These are phyloP conservation scores for Leptographium lundbergii DNA, from an alignment of 2,329 filamentous ascomycete species.

Conservation along the genomic window DNA sequence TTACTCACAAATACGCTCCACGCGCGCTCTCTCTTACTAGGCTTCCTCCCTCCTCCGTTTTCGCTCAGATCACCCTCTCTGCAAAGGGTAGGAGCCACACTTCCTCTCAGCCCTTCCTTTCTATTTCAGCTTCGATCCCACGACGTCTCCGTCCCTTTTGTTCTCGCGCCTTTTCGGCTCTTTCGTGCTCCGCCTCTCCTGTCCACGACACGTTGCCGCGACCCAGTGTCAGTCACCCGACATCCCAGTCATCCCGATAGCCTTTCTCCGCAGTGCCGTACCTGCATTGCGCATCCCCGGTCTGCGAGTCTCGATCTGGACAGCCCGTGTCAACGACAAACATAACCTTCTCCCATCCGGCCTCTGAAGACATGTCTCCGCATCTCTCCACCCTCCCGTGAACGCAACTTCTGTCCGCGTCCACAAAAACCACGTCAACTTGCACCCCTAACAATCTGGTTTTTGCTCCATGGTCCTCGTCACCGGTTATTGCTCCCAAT, in stretches of 20 bases:
- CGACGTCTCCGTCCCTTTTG: neutral
- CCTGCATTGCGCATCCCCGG: neutral
- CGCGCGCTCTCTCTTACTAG: constrained; percentile 6
- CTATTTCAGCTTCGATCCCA: neutral
- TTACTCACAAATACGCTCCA: constrained; percentile 12
- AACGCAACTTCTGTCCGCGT: constrained; percentile 10
- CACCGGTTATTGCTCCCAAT: constrained; percentile 6
- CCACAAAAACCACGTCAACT: constrained; percentile 7
- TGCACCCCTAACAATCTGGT: constrained; percentile 1
- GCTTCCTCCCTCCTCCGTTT: constrained; percentile 1
- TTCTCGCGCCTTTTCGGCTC: neutral
- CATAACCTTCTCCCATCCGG: neutral
- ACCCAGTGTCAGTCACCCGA: neutral
- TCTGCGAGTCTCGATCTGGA: neutral
- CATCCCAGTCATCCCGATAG: neutral
- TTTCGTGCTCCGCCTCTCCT: constrained; percentile 1
- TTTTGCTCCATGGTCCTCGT: constrained; percentile 9
- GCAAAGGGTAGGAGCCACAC: constrained; percentile 10
- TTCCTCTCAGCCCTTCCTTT: neutral
- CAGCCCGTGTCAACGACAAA: neutral
- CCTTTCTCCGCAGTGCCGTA: neutral
- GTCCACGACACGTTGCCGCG: neutral
- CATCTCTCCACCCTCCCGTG: constrained; percentile 3
- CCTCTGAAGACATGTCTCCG: neutral
- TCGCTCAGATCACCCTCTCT: neutral